Conservation (phyloP, 1,284 basidiomycete genomes). For the Leccinum ambiguum region DNA sequence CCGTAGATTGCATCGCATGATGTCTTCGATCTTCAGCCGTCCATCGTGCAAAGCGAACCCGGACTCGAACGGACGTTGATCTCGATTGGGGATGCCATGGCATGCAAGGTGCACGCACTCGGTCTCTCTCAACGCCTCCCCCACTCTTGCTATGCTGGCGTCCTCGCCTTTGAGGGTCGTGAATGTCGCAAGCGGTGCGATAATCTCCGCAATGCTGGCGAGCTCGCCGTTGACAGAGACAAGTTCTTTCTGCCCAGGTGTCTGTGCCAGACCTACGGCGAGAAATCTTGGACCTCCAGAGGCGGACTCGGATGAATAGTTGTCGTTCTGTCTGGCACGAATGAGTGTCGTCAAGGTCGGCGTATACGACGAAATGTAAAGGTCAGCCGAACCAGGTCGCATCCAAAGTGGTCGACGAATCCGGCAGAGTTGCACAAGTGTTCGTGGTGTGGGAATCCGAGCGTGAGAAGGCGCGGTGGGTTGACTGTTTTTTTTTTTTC, state of each 20-base stretch:
- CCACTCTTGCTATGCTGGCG: slow-evolving; percentile 5
- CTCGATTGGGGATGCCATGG: slow-evolving; percentile 12
- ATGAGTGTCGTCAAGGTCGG: slow-evolving; percentile 32
- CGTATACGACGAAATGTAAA: slow-evolving; percentile 35
- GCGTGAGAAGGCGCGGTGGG: slow-evolving; percentile 44
- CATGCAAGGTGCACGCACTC: slow-evolving; percentile 24
- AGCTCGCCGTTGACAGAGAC: slow-evolving; percentile 10
- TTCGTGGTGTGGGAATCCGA: slow-evolving; percentile 59
- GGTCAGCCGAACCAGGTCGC: slow-evolving; percentile 24
- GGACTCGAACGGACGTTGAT: slow-evolving; percentile 22
- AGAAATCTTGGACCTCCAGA: slow-evolving; percentile 6
- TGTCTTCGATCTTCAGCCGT: slow-evolving; percentile 20
- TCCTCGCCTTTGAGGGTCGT: slow-evolving; percentile 6
- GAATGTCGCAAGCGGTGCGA: slow-evolving; percentile 2
- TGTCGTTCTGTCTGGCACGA: slow-evolving; percentile 9
- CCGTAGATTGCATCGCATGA: slow-evolving; percentile 24
- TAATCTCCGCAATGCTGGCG: neutral
- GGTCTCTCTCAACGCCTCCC: slow-evolving; percentile 10
- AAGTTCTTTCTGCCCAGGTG: neutral
- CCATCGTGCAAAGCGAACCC: slow-evolving; percentile 25
- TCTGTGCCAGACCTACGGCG: slow-evolving; percentile 14
- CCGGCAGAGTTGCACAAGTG: slow-evolving; percentile 51
- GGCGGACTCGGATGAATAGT: neutral
- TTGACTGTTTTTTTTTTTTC: too few species aligned
- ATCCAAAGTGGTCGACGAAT: slow-evolving; percentile 43